phyloP scores from a whole-genome alignment of 768 basidiomycete species.

The Hypholoma sublateritium region DNA sequence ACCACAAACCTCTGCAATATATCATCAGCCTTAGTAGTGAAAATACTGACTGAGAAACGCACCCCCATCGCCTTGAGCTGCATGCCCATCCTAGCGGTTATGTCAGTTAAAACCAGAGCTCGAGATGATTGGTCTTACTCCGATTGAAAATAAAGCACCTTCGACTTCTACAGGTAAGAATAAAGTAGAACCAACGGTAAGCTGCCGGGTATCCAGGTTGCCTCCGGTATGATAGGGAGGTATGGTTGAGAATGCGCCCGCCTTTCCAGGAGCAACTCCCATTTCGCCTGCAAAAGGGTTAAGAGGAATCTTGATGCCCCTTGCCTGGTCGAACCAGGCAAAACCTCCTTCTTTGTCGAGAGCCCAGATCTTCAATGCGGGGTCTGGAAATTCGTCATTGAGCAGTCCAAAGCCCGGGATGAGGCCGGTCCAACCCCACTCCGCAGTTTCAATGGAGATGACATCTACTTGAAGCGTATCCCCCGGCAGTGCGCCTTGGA shows the following conservation, averaged over 20 bases:
- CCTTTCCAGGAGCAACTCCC: constrained; percentile 53
- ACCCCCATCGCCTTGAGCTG: constrained; percentile 69
- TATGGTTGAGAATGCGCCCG: constrained; percentile 58
- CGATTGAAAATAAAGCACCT: constrained; percentile 61
- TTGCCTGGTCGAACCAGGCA: constrained; percentile 52
- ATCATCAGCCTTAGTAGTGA: not conserved
- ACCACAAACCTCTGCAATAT: constrained; percentile 57
- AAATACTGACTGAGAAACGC: constrained; percentile 12
- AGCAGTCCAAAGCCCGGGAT: constrained; percentile 62
- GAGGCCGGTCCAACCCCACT: constrained; percentile 64
- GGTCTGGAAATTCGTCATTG: constrained; percentile 51
- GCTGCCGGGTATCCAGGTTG: constrained; percentile 60
- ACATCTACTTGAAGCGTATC: constrained; percentile 64
- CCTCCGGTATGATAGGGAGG: constrained; percentile 64
- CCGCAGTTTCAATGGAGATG: constrained; percentile 47
- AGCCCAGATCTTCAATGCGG: constrained; percentile 55
- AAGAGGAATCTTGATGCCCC: constrained; percentile 49
- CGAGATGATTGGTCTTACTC: constrained; percentile 36
- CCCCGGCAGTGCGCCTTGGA: constrained; percentile 51
- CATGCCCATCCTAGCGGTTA: constrained; percentile 55
- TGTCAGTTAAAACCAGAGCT: not conserved
- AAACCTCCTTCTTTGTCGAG: constrained; percentile 38
- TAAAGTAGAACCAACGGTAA: constrained; percentile 54
- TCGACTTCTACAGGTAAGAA: constrained; percentile 59
- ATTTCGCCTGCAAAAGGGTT: constrained; percentile 64